Evolutionary conservation across 108 stramenopile species (phyloP), one percentile per base, ranked within the genome.

Genomic region (Cylindrotheca fusiformis): DNA sequence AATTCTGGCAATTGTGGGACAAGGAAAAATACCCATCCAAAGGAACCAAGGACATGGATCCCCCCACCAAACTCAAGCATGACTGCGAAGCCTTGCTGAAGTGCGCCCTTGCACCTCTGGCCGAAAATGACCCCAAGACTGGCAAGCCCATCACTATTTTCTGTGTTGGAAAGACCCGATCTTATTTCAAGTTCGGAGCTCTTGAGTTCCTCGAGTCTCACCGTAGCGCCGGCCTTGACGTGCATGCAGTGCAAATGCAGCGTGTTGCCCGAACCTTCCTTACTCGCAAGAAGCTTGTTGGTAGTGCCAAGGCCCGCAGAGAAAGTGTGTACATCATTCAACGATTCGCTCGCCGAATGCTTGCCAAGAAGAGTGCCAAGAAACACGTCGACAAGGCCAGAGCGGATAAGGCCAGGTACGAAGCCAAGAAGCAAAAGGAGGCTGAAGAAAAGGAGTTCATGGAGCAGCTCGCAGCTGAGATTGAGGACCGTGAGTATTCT

Each of bases 161-260:
- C 67, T 73, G 86, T 1, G 65, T 75, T 22, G 95, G 95, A 47
- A 82, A 84, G 55, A 93, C 88, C 17, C 74, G 72, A 41, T 85
- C 91, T 8, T 95, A 93, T 65, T 95, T 95, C 75, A 82, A 88
- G 48, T 69, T 82, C 32, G 91, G 91, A 59, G 90, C 85, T 32
- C 68, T 95, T 20, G 95, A 95, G 33, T 82, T 63, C 30, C 76
- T 93, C 21, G 88, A 95, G 52, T 64, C 74, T 27, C 66, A 80
- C 53, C 74, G 79, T 6, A 45, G 52, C 47, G 72, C 71, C 8
- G 79, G 79, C 14, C 64, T 86, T 71, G 83, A 85, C 32, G 81
- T 80, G 33, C 82, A 86, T 47, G 80, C 85, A 27, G 65, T 74
- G 26, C 55, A 52, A 29, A 67, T 80, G 30, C 79, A 80, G 32